phyloP scores from a whole-genome alignment of 768 basidiomycete species.

The Lactarius evosmus region DNA sequence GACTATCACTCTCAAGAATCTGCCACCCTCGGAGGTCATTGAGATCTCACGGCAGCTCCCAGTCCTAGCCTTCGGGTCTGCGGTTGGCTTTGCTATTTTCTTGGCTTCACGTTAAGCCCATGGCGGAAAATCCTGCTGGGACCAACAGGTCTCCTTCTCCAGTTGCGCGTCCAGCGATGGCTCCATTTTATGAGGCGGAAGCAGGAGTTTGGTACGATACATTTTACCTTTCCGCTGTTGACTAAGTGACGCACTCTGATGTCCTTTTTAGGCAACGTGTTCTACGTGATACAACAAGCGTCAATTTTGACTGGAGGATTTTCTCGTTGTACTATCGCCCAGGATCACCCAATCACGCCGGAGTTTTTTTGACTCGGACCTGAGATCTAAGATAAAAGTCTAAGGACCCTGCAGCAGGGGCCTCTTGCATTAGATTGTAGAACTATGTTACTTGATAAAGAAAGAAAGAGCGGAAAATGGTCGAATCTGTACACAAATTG shows the following conservation, averaged over 20 bases:
- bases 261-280: slow-evolving; percentile 17
- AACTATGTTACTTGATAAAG: background rate
- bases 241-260: slow-evolving; percentile 4
- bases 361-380: too few species aligned
- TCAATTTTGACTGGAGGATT: too few species aligned
- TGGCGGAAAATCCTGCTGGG: slow-evolving; percentile 24
- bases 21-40: background rate
- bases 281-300: slow-evolving; percentile 24
- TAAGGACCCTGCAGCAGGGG: background rate
- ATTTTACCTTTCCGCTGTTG: background rate
- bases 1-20: background rate
- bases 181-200: slow-evolving; percentile 21
- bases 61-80: background rate
- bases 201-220: slow-evolving; percentile 11
- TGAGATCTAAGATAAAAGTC: background rate
- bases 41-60: background rate
- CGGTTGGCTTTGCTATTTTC: background rate
- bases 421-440: background rate
- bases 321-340: too few species aligned
- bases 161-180: slow-evolving; percentile 20
- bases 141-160: slow-evolving; percentile 18
- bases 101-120: slow-evolving; percentile 23
- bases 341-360: too few species aligned
- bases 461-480: background rate
- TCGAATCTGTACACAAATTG: background rate